Percentiles rank a stretch among this genome's conserved stretches.
Evolutionary conservation across 441 rosid genomes (phyloP).

Genomic region (Sinapis alba): DNA sequence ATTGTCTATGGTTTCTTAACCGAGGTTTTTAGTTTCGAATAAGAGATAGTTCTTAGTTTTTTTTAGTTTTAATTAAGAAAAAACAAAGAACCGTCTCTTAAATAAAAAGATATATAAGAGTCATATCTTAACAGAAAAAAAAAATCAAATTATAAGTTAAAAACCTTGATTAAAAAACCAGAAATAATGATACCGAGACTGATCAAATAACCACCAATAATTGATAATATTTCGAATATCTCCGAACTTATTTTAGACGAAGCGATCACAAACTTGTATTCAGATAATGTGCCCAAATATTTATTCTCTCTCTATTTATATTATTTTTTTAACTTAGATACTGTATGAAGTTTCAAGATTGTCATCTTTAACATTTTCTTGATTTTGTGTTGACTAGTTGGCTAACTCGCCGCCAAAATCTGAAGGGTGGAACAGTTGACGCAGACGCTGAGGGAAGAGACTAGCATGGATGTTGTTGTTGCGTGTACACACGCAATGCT

Average conservation of each 20-base stretch:
- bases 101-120: no score
- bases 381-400: slow-evolving; percentile 30
- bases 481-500: slow-evolving; percentile 77
- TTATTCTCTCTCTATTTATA: neutral
- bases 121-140: no score
- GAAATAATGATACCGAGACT: neutral
- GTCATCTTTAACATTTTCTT: slow-evolving; percentile 19
- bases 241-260: neutral
- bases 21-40: no score
- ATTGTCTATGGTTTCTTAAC: no score
- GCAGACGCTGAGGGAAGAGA: slow-evolving; percentile 64
- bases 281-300: neutral
- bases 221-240: neutral
- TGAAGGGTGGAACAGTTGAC: slow-evolving; percentile 83
- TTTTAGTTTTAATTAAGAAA: no score
- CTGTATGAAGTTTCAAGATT: neutral
- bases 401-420: slow-evolving; percentile 44
- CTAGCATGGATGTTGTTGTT: slow-evolving; percentile 57
- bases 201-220: neutral
- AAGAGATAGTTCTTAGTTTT: no score
- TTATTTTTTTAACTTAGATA: neutral
- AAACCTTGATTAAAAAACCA: no score
- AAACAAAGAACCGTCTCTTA: no score
- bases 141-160: no score
- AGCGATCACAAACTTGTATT: neutral